Conservation (phyloP, 2,329 filamentous ascomycete species). For the Falciphora oryzae region DNA sequence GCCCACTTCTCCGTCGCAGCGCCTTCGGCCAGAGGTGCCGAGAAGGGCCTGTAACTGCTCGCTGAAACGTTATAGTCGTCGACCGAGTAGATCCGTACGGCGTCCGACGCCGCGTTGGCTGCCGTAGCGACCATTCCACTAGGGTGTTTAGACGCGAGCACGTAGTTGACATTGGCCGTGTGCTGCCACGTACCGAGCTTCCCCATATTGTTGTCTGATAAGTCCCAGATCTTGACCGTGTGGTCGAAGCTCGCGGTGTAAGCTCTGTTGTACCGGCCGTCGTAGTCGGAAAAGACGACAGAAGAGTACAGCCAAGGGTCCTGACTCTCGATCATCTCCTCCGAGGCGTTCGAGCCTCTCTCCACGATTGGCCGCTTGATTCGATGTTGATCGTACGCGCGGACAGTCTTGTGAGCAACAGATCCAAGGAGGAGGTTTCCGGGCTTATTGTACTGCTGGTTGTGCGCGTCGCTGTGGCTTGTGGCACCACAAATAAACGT, state of each 20-base stretch:
- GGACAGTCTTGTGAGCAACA: conserved; percentile 34
- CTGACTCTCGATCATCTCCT: conserved; percentile 52
- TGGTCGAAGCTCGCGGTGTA: conserved; percentile 59
- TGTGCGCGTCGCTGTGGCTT: conserved; percentile 55
- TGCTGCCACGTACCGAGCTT: conserved; percentile 49
- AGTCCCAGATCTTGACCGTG: conserved; percentile 54
- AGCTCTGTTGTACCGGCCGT: conserved; percentile 35
- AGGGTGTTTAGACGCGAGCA: conserved; percentile 44
- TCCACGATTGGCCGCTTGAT: conserved; percentile 46
- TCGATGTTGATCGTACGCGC: conserved; percentile 50
- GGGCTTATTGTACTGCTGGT: conserved; percentile 61
- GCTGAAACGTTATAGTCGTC: conserved; percentile 27
- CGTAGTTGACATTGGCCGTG: conserved; percentile 56
- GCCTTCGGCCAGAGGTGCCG: conserved; percentile 33
- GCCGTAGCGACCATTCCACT: conserved; percentile 52
- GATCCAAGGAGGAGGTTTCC: conserved; percentile 57
- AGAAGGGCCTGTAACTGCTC: conserved; percentile 33
- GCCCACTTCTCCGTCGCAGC: conserved; percentile 46
- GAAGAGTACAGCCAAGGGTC: conserved; percentile 60
- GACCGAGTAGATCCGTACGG: conserved; percentile 52
- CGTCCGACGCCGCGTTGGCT: conserved; percentile 46
- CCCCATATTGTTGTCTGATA: conserved; percentile 36
- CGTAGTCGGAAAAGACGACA: conserved; percentile 56
- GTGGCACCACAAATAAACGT: conserved; percentile 57
- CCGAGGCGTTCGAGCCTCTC: conserved; percentile 48